Evolutionary conservation across 352 stramenopile genomes (phyloP), one percentile per base, ranked within the genome.

Genomic region (Globisporangium megalacanthum): DNA sequence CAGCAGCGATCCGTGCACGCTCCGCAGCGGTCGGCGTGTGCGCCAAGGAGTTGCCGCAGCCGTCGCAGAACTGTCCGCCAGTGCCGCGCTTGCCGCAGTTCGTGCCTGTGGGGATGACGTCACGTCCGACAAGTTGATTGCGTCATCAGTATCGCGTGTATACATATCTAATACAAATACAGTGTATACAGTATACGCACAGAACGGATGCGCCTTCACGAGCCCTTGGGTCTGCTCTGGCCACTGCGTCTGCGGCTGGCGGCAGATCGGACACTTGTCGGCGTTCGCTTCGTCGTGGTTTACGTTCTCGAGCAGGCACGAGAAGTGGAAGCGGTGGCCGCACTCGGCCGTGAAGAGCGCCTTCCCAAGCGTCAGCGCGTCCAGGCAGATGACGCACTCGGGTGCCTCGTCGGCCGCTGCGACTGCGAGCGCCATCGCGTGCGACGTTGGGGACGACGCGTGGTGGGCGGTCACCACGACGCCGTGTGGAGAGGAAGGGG

Each of bases 281-380:
- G 79, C 78, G 61, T 94, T 94, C 31, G 82, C 84, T 64, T 94
- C 84, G 69, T 94, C 84, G 68, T 94, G 82, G 68, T 94, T 94
- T 35, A 94, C 81, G 64, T 94, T 94, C 75, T 94, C 84, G 35
- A 94, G 60, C 53, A 94, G 58, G 58, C 84, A 94, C 36, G 72
- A 86, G 61, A 94, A 94, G 65, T 94, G 84, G 64, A 89, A 94
- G 50, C 82, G 77, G 70, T 94, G 84, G 60, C 79, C 84, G 56
- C 84, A 94, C 69, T 94, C 82, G 65, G 82, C 84, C 49, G 78
- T 89, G 64, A 94, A 94, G 53, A 94, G 58, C 55, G 84, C 83
- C 49, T 73, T 71, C 0, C 84, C 84, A 25, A 83, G 46, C 45
- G 62, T 49, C 36, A 94, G 64, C 58, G 89, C 83, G 66, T 94